A percentile compares a stretch with the other conserved stretches of the same genome.
phyloP scores from a whole-genome alignment of 148 eudicot genomes.

The Persicaria tinctoria region DNA sequence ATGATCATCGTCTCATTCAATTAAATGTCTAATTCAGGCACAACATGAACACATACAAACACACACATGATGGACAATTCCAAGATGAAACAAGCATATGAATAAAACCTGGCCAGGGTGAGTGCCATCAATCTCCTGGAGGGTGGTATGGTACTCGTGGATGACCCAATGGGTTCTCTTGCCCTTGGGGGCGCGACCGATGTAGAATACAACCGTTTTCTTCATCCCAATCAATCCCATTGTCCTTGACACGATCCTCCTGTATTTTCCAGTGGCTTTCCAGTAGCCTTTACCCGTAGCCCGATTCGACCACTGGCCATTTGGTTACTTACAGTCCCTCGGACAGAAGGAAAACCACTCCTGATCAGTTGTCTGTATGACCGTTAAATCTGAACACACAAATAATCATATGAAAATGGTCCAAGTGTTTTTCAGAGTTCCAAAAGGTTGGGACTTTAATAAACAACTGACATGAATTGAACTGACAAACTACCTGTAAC shows the following conservation, averaged over 20 bases:
- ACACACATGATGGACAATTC: too few species aligned
- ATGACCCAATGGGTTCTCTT: slow-evolving; percentile 79
- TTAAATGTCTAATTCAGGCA: too few species aligned
- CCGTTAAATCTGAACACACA: slow-evolving; percentile 51
- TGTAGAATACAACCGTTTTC: slow-evolving; percentile 80
- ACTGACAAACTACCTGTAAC: too few species aligned
- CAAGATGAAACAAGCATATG: too few species aligned
- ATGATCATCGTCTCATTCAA: not conserved
- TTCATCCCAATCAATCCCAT: slow-evolving; percentile 61
- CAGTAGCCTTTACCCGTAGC: slow-evolving; percentile 34
- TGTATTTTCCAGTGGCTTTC: too few species aligned
- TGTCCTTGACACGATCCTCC: not conserved
- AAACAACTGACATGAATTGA: too few species aligned
- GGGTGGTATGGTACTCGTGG: slow-evolving; percentile 54
- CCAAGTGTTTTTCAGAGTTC: too few species aligned
- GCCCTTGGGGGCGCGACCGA: slow-evolving; percentile 85
- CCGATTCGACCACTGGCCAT: slow-evolving; percentile 71
- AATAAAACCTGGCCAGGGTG: too few species aligned
- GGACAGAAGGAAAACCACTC: slow-evolving; percentile 96
- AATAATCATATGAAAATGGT: too few species aligned
- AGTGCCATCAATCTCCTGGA: too few species aligned
- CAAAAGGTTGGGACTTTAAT: too few species aligned
- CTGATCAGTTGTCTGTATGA: slow-evolving; percentile 46
- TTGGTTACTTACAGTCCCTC: slow-evolving; percentile 80
- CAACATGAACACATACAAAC: too few species aligned